Evolutionary conservation across 768 basidiomycete species (phyloP).

Genomic region (Lepiota venenata): DNA sequence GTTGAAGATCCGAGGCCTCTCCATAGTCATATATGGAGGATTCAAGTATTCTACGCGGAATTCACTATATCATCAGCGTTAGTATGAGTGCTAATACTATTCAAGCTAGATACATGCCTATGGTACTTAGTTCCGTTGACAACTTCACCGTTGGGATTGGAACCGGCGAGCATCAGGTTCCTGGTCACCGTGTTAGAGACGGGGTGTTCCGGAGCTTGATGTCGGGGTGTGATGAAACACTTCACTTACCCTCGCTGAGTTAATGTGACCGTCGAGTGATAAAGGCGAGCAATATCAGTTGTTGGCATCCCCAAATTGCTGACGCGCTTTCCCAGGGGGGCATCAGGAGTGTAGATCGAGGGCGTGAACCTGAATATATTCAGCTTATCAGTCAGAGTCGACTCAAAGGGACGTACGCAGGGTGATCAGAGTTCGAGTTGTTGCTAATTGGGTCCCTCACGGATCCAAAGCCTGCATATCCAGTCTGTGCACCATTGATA

Average conservation of each 20-base stretch:
- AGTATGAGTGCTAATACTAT: too few relatives aligned
- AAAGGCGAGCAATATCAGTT: conserved; percentile 48
- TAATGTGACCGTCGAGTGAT: conserved; percentile 59
- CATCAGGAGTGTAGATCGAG: conserved; percentile 44
- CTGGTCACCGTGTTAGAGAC: conserved; percentile 9
- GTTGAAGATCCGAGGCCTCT: conserved; percentile 27
- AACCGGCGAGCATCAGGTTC: conserved; percentile 35
- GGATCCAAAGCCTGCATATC: conserved; percentile 36
- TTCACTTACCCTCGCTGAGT: conserved; percentile 49
- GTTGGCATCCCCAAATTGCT: conserved; percentile 43
- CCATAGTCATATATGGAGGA: conserved; percentile 35
- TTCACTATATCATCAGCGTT: too few relatives aligned
- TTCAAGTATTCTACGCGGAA: conserved; percentile 40
- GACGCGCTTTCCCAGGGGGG: conserved; percentile 39
- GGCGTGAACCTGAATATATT: conserved; percentile 36
- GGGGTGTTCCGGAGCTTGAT: too few relatives aligned
- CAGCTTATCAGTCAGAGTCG: neutral
- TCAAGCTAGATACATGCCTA: too few relatives aligned
- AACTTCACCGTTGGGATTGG: conserved; percentile 38
- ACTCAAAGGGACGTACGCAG: conserved; percentile 19
- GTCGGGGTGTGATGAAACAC: conserved; percentile 13
- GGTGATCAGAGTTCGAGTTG: conserved; percentile 27
- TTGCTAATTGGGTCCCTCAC: conserved; percentile 24
- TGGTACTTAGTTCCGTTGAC: conserved; percentile 25
- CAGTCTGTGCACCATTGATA: conserved; percentile 40